These are phyloP conservation scores for Mycena floridula DNA, from an alignment of 768 basidiomycete genomes.

Conservation along the genomic window DNA sequence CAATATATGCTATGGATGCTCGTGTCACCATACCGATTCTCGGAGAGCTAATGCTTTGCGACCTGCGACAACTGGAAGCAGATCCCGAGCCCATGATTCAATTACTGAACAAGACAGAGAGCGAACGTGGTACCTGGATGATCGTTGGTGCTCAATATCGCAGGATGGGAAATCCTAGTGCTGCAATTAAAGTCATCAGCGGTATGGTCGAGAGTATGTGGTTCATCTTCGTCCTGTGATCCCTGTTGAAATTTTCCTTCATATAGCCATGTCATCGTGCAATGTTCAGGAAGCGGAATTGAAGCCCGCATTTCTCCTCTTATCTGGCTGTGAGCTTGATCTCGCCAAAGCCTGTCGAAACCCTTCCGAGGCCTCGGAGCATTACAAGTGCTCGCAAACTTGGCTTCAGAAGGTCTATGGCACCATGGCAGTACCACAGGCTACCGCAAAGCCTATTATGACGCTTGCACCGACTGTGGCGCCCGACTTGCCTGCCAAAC, in stretches of 20 bases:
- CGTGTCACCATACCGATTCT: slow-evolving; percentile 28
- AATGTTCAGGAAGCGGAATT: slow-evolving; percentile 30
- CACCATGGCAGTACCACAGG: slow-evolving; percentile 2
- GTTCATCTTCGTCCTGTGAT: no score
- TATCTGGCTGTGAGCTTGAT: slow-evolving; percentile 50
- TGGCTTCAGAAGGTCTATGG: slow-evolving; percentile 50
- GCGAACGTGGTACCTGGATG: slow-evolving; percentile 52
- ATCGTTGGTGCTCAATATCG: slow-evolving; percentile 49
- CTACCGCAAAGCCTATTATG: slow-evolving; percentile 1
- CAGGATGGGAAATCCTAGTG: slow-evolving; percentile 34
- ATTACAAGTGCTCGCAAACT: slow-evolving; percentile 32
- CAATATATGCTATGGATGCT: slow-evolving; percentile 16
- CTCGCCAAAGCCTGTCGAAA: slow-evolving; percentile 26
- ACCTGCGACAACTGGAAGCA: slow-evolving; percentile 34
- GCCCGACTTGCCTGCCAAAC: neutral
- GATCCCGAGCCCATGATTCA: slow-evolving; percentile 39
- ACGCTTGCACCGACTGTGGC: neutral
- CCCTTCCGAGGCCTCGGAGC: slow-evolving; percentile 19
- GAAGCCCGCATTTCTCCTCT: slow-evolving; percentile 45
- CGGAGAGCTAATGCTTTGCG: slow-evolving; percentile 35
- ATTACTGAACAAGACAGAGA: slow-evolving; percentile 35
- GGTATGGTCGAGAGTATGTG: slow-evolving; percentile 44
- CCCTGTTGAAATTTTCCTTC: no score
- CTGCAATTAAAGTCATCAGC: slow-evolving; percentile 37
- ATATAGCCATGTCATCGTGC: slow-evolving; percentile 33